Conservation (phyloP, 441 rosid species). For the Aquilaria agallochum region DNA sequence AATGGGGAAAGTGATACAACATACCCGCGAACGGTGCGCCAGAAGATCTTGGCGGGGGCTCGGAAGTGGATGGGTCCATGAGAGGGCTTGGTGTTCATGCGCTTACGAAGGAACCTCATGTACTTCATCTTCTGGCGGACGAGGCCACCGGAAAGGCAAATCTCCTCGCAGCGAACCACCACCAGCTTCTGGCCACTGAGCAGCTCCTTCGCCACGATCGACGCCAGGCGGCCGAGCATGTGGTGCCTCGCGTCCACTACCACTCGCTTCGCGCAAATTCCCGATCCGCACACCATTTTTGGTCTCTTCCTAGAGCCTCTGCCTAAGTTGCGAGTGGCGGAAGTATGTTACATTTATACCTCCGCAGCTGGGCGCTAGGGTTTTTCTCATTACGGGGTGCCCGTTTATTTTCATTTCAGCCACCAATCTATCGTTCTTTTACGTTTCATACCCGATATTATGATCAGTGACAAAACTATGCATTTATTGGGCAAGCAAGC, state of each 20-base stretch:
- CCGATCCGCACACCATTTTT: constrained; percentile 62
- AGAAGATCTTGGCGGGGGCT: constrained; percentile 62
- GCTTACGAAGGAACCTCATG: constrained; percentile 60
- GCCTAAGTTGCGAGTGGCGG: background rate
- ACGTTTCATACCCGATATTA: too few species aligned
- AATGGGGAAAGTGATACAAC: background rate
- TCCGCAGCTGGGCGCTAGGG: background rate
- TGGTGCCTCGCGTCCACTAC: constrained; percentile 70
- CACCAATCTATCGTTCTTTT: too few species aligned
- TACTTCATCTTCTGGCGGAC: constrained; percentile 73
- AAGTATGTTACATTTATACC: background rate
- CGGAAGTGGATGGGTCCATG: constrained; percentile 78
- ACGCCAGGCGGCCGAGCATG: constrained; percentile 59
- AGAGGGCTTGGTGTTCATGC: constrained; percentile 76
- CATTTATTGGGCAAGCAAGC: too few species aligned
- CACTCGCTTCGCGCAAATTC: constrained; percentile 46
- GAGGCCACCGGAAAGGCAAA: constrained; percentile 60
- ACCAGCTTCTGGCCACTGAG: constrained; percentile 60
- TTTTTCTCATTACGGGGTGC: background rate
- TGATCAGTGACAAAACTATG: too few species aligned
- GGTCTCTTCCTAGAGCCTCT: too few species aligned
- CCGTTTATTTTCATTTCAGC: too few species aligned
- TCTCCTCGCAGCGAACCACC: constrained; percentile 63
- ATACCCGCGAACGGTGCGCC: constrained; percentile 68
- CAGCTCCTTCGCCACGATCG: constrained; percentile 62